phyloP scores from a whole-genome alignment of 176 grass and related monocot species.

The Oropetium thomaeum region DNA sequence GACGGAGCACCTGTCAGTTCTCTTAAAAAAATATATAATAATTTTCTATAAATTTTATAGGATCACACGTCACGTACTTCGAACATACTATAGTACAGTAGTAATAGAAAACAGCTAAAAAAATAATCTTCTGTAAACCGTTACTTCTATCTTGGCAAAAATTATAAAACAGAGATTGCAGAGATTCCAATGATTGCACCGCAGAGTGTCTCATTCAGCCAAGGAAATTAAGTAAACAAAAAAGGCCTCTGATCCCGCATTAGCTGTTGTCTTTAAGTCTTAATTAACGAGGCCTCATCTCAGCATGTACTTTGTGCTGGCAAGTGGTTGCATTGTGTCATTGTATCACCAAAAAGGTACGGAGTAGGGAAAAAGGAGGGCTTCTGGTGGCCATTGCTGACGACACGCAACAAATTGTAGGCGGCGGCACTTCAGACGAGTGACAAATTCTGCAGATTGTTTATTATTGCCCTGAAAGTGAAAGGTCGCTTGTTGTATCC shows the following conservation, averaged over 20 bases:
- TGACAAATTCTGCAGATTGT: not conserved
- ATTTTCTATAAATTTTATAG: not conserved
- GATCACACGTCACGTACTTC: not conserved
- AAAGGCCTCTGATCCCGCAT: not conserved
- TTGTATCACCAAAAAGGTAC: conserved; percentile 7
- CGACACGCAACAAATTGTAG: conserved; percentile 33
- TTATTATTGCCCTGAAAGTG: not conserved
- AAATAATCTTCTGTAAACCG: no score
- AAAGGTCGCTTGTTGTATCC: not conserved
- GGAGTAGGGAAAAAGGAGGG: conserved; percentile 7
- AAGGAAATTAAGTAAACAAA: not conserved
- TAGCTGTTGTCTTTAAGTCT: not conserved
- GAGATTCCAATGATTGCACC: not conserved
- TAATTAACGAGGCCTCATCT: not conserved
- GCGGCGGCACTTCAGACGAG: not conserved
- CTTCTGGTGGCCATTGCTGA: not conserved
- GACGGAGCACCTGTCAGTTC: no score
- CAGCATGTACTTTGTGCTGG: conserved; percentile 8
- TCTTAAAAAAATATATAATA: no score
- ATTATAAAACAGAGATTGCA: no score
- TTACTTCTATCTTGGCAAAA: not conserved
- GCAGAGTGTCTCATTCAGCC: not conserved
- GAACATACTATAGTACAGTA: not conserved
- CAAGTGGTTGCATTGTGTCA: conserved; percentile 22
- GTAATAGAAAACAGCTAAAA: no score